These are phyloP conservation scores for Wallacemonas sp. DNA, from an alignment of 208 protist species.

Conservation along the genomic window DNA sequence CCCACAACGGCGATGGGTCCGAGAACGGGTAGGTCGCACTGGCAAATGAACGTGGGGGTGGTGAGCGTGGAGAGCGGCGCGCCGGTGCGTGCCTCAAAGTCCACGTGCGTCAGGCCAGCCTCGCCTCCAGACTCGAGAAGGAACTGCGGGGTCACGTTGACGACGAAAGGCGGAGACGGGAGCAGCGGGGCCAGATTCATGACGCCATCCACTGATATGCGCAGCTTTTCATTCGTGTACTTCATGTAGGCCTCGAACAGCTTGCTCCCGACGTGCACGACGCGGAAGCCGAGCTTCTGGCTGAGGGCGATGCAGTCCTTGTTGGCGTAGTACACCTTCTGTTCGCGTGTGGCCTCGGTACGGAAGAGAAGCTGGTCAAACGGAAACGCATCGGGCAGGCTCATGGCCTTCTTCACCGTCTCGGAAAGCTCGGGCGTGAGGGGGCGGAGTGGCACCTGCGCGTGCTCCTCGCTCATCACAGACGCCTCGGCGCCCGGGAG, in stretches of 20 bases:
- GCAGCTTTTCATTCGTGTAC: conserved; percentile 81
- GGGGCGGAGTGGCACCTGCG: conserved; percentile 14
- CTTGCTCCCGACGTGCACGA: conserved; percentile 82
- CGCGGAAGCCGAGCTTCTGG: conserved; percentile 55
- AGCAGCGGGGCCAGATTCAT: conserved; percentile 55
- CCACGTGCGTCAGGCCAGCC: conserved; percentile 31
- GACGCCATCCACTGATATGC: conserved; percentile 73
- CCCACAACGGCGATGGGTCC: conserved; percentile 53
- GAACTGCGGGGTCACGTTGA: conserved; percentile 44
- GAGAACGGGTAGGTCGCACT: conserved; percentile 38
- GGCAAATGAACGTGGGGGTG: conserved; percentile 53
- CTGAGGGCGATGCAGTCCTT: conserved; percentile 45
- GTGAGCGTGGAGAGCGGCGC: conserved; percentile 24
- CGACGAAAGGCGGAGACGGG: conserved; percentile 39
- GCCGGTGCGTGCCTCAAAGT: conserved; percentile 42
- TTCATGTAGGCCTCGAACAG: conserved; percentile 84
- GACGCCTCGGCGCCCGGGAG: conserved; percentile 18
- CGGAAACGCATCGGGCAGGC: conserved; percentile 64
- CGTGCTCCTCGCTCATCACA: conserved; percentile 7
- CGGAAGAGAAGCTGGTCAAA: conserved; percentile 57
- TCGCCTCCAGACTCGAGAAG: conserved; percentile 41
- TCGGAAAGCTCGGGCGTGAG: conserved; percentile 47
- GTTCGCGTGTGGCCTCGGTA: conserved; percentile 57
- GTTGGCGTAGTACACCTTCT: conserved; percentile 85
- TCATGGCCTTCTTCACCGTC: conserved; percentile 42